These are phyloP conservation scores for Lotus japonicus DNA, from an alignment of 306 rosid genomes.

Conservation along the genomic window DNA sequence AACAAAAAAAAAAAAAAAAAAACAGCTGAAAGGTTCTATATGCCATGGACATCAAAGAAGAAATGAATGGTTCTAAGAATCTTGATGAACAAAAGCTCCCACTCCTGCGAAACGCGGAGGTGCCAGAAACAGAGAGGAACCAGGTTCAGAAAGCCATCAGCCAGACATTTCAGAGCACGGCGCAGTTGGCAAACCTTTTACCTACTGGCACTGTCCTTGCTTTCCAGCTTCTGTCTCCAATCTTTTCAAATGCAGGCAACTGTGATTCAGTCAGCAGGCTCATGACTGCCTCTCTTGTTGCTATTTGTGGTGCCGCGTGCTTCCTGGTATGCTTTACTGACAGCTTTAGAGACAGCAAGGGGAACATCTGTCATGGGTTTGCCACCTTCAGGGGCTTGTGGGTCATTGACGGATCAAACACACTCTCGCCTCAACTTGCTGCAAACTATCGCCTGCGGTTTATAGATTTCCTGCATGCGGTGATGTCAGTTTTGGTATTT, in stretches of 20 bases:
- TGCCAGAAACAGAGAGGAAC: slow-evolving; percentile 39
- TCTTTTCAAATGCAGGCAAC: slow-evolving; percentile 58
- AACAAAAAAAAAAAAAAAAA: slow-evolving; percentile 7
- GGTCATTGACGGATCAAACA: slow-evolving; percentile 58
- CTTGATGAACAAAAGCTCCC: slow-evolving; percentile 35
- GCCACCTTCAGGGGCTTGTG: slow-evolving; percentile 62
- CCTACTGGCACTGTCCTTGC: slow-evolving; percentile 89
- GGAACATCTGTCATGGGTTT: slow-evolving; percentile 63
- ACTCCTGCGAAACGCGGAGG: slow-evolving; percentile 38
- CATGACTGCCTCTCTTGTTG: slow-evolving; percentile 42
- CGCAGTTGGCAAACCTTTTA: slow-evolving; percentile 77
- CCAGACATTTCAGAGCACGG: slow-evolving; percentile 77
- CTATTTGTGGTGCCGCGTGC: slow-evolving; percentile 47
- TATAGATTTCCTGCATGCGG: slow-evolving; percentile 62
- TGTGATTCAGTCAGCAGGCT: slow-evolving; percentile 54
- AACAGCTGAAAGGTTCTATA: not conserved
- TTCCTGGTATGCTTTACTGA: slow-evolving; percentile 60
- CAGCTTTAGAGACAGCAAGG: slow-evolving; percentile 55
- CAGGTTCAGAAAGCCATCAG: slow-evolving; percentile 62
- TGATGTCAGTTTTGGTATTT: slow-evolving; percentile 55
- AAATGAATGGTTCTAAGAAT: slow-evolving; percentile 10
- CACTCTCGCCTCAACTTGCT: slow-evolving; percentile 30
- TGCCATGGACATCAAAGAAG: slow-evolving; percentile 54
- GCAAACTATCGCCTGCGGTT: slow-evolving; percentile 38
- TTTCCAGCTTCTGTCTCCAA: slow-evolving; percentile 76